phyloP scores from a whole-genome alignment of 2,329 filamentous ascomycete species.

The Calonectria pseudoturangicola region DNA sequence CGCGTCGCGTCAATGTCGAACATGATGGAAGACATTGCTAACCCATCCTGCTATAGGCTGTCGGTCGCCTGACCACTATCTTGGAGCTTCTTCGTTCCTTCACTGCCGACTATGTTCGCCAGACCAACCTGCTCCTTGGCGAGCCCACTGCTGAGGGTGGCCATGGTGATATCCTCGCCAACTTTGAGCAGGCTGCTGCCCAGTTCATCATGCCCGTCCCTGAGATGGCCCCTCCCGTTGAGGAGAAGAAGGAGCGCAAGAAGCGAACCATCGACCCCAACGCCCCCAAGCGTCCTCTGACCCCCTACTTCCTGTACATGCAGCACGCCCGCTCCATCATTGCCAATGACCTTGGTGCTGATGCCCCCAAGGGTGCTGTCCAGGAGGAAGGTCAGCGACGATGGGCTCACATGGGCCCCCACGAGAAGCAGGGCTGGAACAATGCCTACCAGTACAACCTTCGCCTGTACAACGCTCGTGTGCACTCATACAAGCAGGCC shows the following conservation, averaged over 20 bases:
- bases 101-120: constrained; percentile 88
- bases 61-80: constrained; percentile 82
- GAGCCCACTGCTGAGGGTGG: constrained; percentile 72
- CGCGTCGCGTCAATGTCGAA: constrained; percentile 19
- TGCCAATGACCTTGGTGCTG: constrained; percentile 83
- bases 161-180: constrained; percentile 66
- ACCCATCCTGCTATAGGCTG: constrained; percentile 62
- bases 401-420: constrained; percentile 85
- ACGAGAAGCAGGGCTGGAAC: constrained; percentile 83
- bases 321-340: constrained; percentile 90
- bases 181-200: constrained; percentile 71
- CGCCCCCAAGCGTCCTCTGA: constrained; percentile 94
- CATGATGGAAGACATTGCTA: constrained; percentile 53
- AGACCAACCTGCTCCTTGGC: constrained; percentile 88
- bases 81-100: constrained; percentile 87
- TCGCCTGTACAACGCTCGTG: constrained; percentile 78
- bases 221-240: constrained; percentile 67
- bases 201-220: constrained; percentile 65
- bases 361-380: constrained; percentile 88
- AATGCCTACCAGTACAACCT: constrained; percentile 81
- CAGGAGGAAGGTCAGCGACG: constrained; percentile 90
- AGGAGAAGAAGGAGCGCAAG: constrained; percentile 91
- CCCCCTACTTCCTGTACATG: constrained; percentile 96
- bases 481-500: constrained; percentile 76
- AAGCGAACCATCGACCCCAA: constrained; percentile 92